Evolutionary conservation across 2,329 filamentous ascomycete genomes (phyloP).

Genomic region (Clarireedia sp.): DNA sequence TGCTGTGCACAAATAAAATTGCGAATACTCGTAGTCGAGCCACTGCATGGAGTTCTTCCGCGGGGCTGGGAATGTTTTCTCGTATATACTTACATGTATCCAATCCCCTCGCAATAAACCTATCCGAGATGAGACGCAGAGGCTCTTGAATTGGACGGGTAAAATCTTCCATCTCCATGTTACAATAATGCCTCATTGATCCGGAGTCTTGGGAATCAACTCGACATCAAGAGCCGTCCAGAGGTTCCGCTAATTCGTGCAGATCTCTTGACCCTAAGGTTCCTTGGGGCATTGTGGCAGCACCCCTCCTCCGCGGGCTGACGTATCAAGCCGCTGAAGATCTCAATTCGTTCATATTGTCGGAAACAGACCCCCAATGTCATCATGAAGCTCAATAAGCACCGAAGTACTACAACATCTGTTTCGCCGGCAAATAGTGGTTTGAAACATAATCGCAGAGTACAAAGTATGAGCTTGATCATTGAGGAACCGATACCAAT

Average conservation of each 20-base stretch:
- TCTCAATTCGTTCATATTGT: not conserved
- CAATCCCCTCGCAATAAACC: no score
- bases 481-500: not conserved
- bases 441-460: not conserved
- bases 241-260: not conserved
- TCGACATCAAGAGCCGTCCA: no score
- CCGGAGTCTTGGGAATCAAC: no score
- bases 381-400: not conserved
- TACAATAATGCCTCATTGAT: no score
- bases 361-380: not conserved
- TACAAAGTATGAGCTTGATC: not conserved
- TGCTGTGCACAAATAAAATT: not conserved
- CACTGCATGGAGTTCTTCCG: not conserved
- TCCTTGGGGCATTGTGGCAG: not conserved
- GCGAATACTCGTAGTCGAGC: not conserved
- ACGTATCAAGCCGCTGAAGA: not conserved
- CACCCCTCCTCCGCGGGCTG: not conserved
- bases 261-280: not conserved
- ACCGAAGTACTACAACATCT: not conserved
- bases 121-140: no score
- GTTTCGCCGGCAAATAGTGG: not conserved
- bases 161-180: no score
- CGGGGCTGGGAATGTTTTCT: no score
- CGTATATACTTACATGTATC: no score
- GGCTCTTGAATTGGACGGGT: no score